phyloP scores from a whole-genome alignment of 768 basidiomycete genomes.

The Baorangia bicolor region DNA sequence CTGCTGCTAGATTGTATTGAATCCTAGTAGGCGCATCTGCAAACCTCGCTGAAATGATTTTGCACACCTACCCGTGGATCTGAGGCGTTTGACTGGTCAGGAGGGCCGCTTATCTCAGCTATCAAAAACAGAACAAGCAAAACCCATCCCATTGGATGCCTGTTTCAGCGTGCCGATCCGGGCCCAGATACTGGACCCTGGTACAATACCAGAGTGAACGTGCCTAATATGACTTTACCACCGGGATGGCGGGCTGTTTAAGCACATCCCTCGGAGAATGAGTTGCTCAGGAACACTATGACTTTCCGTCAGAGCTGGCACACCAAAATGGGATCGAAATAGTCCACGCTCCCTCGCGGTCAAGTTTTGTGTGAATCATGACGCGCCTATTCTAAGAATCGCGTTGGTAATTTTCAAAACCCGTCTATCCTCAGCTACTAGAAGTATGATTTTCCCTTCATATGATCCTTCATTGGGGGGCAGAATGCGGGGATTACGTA shows the following conservation, averaged over 20 bases:
- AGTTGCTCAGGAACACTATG: not conserved
- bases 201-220: not conserved
- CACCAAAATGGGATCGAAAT: not conserved
- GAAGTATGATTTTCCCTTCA: not conserved
- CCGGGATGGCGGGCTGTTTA: not conserved
- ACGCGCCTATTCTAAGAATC: not conserved
- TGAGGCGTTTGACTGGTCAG: too few relatives aligned
- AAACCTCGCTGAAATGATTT: too few relatives aligned
- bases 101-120: too few relatives aligned
- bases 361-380: not conserved
- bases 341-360: not conserved
- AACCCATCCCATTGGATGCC: too few relatives aligned
- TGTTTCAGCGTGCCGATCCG: too few relatives aligned
- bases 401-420: not conserved
- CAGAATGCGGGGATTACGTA: not conserved
- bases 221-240: not conserved
- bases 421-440: not conserved
- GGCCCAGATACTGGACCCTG: too few relatives aligned
- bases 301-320: not conserved
- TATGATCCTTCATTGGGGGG: not conserved
- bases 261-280: not conserved
- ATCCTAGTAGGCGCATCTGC: too few relatives aligned
- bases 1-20: not conserved
- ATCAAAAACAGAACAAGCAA: too few relatives aligned
- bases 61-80: too few relatives aligned